A percentile compares a stretch with the other conserved stretches of the same genome.
phyloP scores from a whole-genome alignment of 1,284 basidiomycete genomes.

The Irpex rosettiformis region DNA sequence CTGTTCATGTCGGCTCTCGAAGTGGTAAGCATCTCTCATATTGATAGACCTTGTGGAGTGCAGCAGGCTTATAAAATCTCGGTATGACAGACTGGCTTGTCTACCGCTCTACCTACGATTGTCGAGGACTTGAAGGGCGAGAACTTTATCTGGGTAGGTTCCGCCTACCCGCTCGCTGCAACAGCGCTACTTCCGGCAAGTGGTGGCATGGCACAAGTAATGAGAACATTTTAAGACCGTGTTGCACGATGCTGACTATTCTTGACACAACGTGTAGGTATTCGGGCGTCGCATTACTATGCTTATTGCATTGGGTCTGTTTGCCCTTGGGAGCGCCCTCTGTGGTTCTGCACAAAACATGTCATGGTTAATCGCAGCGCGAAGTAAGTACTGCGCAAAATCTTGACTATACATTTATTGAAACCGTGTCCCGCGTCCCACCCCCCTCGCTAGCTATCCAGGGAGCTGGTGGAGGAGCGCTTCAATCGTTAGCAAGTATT shows the following conservation, averaged over 20 bases:
- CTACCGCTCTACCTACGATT: slow-evolving; percentile 10
- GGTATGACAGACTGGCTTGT: slow-evolving; percentile 4
- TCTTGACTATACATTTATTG: neutral
- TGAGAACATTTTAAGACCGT: slow-evolving; percentile 11
- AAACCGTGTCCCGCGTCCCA: too few species aligned
- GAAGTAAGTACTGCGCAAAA: too few species aligned
- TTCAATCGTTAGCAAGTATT: slow-evolving; percentile 38
- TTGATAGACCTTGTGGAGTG: neutral
- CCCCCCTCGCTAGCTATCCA: too few species aligned
- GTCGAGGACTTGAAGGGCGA: slow-evolving; percentile 6
- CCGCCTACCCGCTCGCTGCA: slow-evolving; percentile 6
- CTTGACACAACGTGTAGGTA: slow-evolving; percentile 18
- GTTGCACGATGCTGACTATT: neutral
- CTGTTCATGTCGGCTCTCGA: slow-evolving; percentile 11
- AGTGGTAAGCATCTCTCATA: slow-evolving; percentile 2
- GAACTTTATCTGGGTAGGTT: slow-evolving; percentile 9
- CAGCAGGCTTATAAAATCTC: neutral
- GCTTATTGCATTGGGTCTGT: slow-evolving; percentile 32
- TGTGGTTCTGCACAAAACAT: slow-evolving; percentile 40
- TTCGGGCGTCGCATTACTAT: slow-evolving; percentile 39
- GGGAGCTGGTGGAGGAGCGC: slow-evolving; percentile 46
- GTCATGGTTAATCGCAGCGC: slow-evolving; percentile 39
- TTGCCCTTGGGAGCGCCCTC: slow-evolving; percentile 39
- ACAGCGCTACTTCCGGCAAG: slow-evolving; percentile 9
- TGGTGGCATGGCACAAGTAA: slow-evolving; percentile 29